phyloP scores from a whole-genome alignment of 2,329 filamentous ascomycete genomes.

The Fonsecaea pugnacius region DNA sequence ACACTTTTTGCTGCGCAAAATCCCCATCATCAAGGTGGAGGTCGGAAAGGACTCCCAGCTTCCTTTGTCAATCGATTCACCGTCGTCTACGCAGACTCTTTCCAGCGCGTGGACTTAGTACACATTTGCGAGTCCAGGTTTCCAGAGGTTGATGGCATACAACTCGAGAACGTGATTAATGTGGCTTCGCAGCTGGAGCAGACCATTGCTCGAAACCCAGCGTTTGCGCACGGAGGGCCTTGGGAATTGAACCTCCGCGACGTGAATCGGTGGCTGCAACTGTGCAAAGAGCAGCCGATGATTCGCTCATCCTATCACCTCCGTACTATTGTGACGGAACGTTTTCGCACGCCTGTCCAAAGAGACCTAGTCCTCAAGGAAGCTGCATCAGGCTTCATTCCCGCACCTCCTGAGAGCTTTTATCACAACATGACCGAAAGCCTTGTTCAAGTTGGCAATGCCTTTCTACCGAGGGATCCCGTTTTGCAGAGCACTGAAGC shows the following conservation, averaged over 20 bases:
- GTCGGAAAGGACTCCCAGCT: conserved; percentile 87
- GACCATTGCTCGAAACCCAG: conserved; percentile 63
- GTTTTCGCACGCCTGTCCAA: conserved; percentile 77
- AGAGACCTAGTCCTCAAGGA: conserved; percentile 66
- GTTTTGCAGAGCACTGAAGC: conserved; percentile 42
- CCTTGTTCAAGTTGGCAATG: conserved; percentile 79
- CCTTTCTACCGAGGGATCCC: conserved; percentile 66
- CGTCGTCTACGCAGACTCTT: conserved; percentile 93
- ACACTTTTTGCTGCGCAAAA: conserved; percentile 97
- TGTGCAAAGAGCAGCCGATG: conserved; percentile 62
- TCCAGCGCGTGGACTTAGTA: conserved; percentile 77
- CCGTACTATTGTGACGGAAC: conserved; percentile 79
- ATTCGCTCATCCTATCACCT: conserved; percentile 74
- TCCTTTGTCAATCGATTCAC: conserved; percentile 99
- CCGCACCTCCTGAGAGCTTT: conserved; percentile 54
- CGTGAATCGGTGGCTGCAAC: conserved; percentile 81
- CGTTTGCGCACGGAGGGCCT: conserved; percentile 67
- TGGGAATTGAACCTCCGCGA: conserved; percentile 98
- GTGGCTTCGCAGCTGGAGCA: conserved; percentile 83
- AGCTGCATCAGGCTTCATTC: conserved; percentile 1
- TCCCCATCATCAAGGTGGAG: conserved; percentile 94
- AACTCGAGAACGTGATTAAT: conserved; percentile 70
- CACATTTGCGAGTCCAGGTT: conserved; percentile 81
- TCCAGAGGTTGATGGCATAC: conserved; percentile 62
- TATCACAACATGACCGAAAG: conserved; percentile 71